phyloP scores from a whole-genome alignment of 495 filamentous ascomycete genomes.

The Viridothelium virens region DNA sequence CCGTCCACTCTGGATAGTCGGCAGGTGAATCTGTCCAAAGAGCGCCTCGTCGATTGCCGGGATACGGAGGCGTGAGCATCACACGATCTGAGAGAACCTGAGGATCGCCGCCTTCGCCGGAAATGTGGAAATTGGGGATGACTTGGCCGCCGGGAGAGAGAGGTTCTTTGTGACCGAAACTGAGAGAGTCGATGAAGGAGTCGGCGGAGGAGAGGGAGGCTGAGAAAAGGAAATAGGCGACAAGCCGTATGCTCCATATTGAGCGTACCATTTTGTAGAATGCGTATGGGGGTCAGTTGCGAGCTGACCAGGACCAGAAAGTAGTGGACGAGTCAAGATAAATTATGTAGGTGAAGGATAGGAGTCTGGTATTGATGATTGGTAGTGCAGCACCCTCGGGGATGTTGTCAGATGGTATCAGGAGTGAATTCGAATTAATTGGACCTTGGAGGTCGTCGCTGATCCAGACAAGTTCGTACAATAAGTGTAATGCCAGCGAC shows the following conservation, averaged over 20 bases:
- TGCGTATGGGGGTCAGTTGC: no score
- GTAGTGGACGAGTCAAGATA: not conserved
- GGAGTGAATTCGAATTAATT: not conserved
- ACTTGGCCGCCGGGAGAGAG: conserved; percentile 49
- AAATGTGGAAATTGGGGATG: conserved; percentile 59
- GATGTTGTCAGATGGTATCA: not conserved
- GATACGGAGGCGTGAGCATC: conserved; percentile 80
- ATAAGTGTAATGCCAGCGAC: conserved; percentile 31
- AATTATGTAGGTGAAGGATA: not conserved
- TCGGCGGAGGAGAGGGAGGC: conserved; percentile 50
- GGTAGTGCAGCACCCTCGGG: not conserved
- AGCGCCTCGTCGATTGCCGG: conserved; percentile 77
- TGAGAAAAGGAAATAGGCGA: conserved; percentile 15
- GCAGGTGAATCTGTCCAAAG: conserved; percentile 60
- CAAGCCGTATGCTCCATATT: not conserved
- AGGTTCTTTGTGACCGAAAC: conserved; percentile 65
- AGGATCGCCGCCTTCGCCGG: conserved; percentile 62
- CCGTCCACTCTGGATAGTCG: conserved; percentile 53
- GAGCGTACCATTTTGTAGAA: not conserved
- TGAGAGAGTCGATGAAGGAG: conserved; percentile 56
- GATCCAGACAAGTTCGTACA: conserved; percentile 2
- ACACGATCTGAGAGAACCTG: conserved; percentile 81
- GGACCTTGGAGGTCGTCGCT: not conserved
- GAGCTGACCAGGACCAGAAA: not conserved
- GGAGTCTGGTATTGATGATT: not conserved